Base-by-base conservation (phyloP, 2,329 filamentous ascomycete species). In the Corinectria fuckeliana region DNA sequence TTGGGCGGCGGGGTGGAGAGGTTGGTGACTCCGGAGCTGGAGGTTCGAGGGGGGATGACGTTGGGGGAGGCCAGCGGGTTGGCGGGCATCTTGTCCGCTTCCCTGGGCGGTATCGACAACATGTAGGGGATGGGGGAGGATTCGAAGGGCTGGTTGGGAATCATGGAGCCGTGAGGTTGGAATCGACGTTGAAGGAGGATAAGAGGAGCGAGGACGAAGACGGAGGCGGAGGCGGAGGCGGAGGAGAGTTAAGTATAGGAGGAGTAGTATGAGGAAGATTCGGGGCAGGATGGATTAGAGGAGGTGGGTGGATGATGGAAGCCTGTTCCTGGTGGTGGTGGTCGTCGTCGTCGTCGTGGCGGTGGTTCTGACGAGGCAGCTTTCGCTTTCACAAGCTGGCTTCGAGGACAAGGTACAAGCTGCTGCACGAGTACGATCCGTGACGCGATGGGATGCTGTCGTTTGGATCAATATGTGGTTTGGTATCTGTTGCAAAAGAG, bases 41-140 rank as follows among this genome's bases (percentile, higher is more conserved):
- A 92, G 44, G 88, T 92, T 63, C 91, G 85, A 3, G 88, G 88
- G 18, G 91, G 90, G 55, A 93, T 92, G 34, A 83, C 81, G 74
- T 86, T 88, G 53, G 88, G 88, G 9, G 75, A 75, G 38, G 72
- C 56, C 44, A 74, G 67, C 83, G 68, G 70, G 48, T 60, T 45
- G 36, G 58, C 56, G 23, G 55, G 50, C 67, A 71, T 71, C 63
- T 67, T 69, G 54, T 70, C 65, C 60, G 58, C 60, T 42, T 63
- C 67, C 39, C 47, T 60, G 30, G 67, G 54, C 44, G 70, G 60
- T 14, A 71, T 50, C 23, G 70, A 68, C 50, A 70, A 51, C 65
- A 70, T 69, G 50, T 58, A 58, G 51, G 63, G 58, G 58, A 60
- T 58, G 26, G 56, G 54, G 51, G 67, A 56, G 57, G 65, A 54